A percentile compares a stretch with the other conserved stretches of the same genome.
Conservation (phyloP, 2,329 filamentous ascomycete genomes). For the Pseudocercospora fijiensis region DNA sequence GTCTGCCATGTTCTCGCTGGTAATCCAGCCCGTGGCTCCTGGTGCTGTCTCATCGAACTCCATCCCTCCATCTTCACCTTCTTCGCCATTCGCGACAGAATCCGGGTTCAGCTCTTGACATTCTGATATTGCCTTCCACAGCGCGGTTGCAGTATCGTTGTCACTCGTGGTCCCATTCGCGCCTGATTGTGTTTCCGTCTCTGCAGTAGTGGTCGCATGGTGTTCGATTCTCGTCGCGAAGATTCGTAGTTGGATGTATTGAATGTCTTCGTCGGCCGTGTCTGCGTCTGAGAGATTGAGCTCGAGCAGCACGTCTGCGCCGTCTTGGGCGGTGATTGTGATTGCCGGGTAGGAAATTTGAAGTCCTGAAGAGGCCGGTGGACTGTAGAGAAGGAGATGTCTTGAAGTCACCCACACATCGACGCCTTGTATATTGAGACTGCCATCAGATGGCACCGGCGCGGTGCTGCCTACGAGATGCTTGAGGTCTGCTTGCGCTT, state of each 20-base stretch:
- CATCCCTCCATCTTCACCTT: constrained; percentile 51
- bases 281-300: constrained; percentile 61
- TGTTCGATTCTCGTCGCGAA: constrained; percentile 48
- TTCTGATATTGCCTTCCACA: constrained; percentile 69
- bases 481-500: constrained; percentile 46
- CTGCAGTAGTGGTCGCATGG: constrained; percentile 20
- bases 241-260: constrained; percentile 67
- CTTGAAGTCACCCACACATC: constrained; percentile 52
- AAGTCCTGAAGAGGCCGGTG: constrained; percentile 58
- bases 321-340: constrained; percentile 72
- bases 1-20: constrained; percentile 82
- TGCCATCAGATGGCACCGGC: constrained; percentile 27
- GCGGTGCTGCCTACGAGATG: constrained; percentile 6
- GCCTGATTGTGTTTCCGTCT: constrained; percentile 13
- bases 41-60: constrained; percentile 59
- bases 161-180: constrained; percentile 18
- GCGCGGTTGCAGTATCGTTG: constrained; percentile 39
- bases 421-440: constrained; percentile 33
- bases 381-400: constrained; percentile 64
- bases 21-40: constrained; percentile 80
- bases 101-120: constrained; percentile 78
- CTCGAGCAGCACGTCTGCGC: constrained; percentile 64
- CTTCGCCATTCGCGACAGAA: constrained; percentile 53
- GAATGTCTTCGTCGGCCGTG: constrained; percentile 62
- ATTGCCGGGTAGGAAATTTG: constrained; percentile 73